Percentiles rank a stretch among this genome's conserved stretches.
phyloP scores from a whole-genome alignment of 805 yeast species.

The Wickerhamiella kazuoi region DNA sequence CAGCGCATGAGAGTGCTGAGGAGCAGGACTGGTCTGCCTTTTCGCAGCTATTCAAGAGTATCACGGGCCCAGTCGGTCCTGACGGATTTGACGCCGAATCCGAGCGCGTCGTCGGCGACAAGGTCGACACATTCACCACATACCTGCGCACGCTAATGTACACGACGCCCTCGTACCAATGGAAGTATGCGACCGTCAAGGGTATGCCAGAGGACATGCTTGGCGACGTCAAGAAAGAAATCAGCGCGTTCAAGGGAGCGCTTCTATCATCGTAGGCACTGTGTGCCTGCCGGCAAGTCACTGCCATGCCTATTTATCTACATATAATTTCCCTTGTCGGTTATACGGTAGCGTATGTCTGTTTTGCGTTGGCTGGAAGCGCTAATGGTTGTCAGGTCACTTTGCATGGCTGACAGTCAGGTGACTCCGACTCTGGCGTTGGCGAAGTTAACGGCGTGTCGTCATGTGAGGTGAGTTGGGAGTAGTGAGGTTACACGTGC shows the following conservation, averaged over 20 bases:
- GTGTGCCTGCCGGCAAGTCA: background rate
- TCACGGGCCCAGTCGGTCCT: no score
- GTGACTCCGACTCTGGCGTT: no score
- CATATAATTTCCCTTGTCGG: no score
- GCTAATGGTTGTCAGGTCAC: no score
- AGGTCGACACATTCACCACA: no score
- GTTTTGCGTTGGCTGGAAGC: no score
- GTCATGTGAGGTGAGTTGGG: background rate
- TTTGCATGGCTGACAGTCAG: no score
- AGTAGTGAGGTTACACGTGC: no score
- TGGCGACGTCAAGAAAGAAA: conserved; percentile 11
- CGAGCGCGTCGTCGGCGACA: background rate
- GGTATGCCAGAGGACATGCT: background rate
- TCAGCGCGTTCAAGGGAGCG: conserved; percentile 13
- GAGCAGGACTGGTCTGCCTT: conserved; percentile 3
- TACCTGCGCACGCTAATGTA: background rate
- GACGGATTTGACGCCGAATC: background rate
- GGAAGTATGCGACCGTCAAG: background rate
- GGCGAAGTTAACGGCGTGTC: background rate
- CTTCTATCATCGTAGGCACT: conserved; percentile 1
- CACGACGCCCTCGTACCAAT: background rate
- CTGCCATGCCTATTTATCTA: no score
- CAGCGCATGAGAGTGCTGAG: conserved; percentile 2
- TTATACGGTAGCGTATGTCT: no score
- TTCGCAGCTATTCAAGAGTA: background rate